These are phyloP conservation scores for Aureobasidium sp. DNA, from an alignment of 2,329 filamentous ascomycete species.

Conservation along the genomic window DNA sequence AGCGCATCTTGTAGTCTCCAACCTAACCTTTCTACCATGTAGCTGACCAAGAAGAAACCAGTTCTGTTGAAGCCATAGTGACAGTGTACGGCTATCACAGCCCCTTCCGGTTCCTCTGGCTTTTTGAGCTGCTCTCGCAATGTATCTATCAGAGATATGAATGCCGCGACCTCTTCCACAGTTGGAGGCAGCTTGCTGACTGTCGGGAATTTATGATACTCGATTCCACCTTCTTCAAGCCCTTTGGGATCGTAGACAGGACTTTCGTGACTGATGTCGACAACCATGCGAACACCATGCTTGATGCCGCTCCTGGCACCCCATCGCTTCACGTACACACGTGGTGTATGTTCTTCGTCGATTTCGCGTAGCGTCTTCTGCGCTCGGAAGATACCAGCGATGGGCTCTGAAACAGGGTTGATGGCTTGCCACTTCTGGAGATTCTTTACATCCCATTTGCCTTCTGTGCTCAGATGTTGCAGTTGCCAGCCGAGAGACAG, in stretches of 20 bases:
- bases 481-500: constrained; percentile 86
- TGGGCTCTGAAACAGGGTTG: constrained; percentile 62
- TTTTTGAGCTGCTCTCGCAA: constrained; percentile 28
- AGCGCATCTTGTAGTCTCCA: constrained; percentile 71
- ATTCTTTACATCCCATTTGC: constrained; percentile 98
- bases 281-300: constrained; percentile 42
- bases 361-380: constrained; percentile 92
- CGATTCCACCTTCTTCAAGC: constrained; percentile 38
- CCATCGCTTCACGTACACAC: constrained; percentile 63
- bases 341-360: constrained; percentile 73
- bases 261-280: constrained; percentile 86
- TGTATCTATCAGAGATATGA: constrained; percentile 52
- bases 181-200: constrained; percentile 84
- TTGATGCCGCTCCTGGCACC: constrained; percentile 57
- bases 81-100: constrained; percentile 73
- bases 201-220: constrained; percentile 75
- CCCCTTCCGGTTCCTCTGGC: constrained; percentile 34
- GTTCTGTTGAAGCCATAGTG: constrained; percentile 96
- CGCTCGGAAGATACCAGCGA: constrained; percentile 73
- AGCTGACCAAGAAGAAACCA: constrained; percentile 83
- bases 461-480: constrained; percentile 76
- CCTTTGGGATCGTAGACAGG: constrained; percentile 75
- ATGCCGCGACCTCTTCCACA: constrained; percentile 52
- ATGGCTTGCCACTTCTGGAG: constrained; percentile 84
- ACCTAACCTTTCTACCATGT: constrained; percentile 74